phyloP scores from a whole-genome alignment of 73 alveolate genomes.

The Breviolum minutum region DNA sequence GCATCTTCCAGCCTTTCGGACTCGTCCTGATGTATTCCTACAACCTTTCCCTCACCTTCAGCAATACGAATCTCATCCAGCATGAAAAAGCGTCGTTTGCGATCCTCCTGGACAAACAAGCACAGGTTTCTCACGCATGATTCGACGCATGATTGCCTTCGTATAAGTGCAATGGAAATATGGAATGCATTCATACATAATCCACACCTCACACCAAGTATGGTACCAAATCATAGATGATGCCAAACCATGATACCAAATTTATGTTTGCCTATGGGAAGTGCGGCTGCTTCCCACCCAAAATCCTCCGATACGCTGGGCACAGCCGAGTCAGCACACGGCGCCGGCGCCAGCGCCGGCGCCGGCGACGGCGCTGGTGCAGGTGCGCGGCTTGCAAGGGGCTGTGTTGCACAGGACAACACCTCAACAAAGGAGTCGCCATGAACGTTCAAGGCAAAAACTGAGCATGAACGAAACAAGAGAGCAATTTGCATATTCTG shows the following conservation, averaged over 20 bases:
- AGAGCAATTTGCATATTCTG: too few relatives aligned
- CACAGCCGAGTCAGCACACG: conserved; percentile 75
- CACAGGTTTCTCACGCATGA: neutral
- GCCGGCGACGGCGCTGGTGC: neutral
- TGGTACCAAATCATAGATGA: too few relatives aligned
- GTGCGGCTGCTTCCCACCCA: too few relatives aligned
- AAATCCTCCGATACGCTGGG: conserved; percentile 40
- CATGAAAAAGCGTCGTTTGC: conserved; percentile 36
- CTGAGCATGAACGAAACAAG: too few relatives aligned
- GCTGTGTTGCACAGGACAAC: neutral
- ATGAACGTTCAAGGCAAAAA: too few relatives aligned
- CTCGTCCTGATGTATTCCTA: neutral
- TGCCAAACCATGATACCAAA: too few relatives aligned
- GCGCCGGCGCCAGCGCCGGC: conserved; percentile 2
- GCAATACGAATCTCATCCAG: conserved; percentile 24
- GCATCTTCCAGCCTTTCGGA: neutral
- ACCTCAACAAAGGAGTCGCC: neutral
- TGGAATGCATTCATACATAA: too few relatives aligned
- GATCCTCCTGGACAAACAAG: conserved; percentile 20
- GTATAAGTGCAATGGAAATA: too few relatives aligned
- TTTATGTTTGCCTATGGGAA: too few relatives aligned
- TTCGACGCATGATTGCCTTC: too few relatives aligned
- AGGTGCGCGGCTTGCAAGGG: conserved; percentile 7
- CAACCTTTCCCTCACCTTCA: neutral
- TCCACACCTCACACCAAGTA: too few relatives aligned